Evolutionary conservation across 148 eudicot genomes (phyloP).

Genomic region (Dysphania ambrosioides): DNA sequence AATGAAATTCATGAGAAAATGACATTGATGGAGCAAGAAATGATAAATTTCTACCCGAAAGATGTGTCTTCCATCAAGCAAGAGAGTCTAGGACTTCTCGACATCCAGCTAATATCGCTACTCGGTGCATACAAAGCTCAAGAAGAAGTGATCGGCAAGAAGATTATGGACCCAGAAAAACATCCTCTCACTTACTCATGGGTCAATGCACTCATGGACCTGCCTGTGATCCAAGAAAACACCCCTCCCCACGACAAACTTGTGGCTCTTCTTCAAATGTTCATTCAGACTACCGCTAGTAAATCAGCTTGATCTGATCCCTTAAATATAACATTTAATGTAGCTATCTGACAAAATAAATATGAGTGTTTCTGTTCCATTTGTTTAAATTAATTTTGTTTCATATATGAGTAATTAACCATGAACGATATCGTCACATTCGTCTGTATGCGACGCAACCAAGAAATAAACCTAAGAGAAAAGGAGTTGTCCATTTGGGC

Average conservation of each 20-base stretch:
- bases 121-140: constrained; percentile 24
- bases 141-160: constrained; percentile 28
- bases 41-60: constrained; percentile 20
- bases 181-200: constrained; percentile 26
- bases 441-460: too few relatives aligned
- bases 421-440: too few relatives aligned
- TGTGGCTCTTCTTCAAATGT: constrained; percentile 20
- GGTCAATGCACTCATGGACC: constrained; percentile 18
- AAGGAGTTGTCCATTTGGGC: too few relatives aligned
- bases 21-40: constrained; percentile 24
- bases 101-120: constrained; percentile 21
- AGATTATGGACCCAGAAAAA: constrained; percentile 27
- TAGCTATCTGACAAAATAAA: too few relatives aligned
- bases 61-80: constrained; percentile 4
- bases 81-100: constrained; percentile 28
- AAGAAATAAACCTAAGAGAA: too few relatives aligned
- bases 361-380: too few relatives aligned
- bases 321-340: too few relatives aligned
- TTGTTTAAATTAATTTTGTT: too few relatives aligned
- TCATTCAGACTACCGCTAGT: neutral
- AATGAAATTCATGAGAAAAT: constrained; percentile 26
- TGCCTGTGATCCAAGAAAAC: constrained; percentile 28
- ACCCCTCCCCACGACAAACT: constrained; percentile 27
- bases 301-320: too few relatives aligned
- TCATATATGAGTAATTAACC: too few relatives aligned